Percentiles rank a stretch among this genome's conserved stretches.
phyloP scores from a whole-genome alignment of 352 stramenopile genomes.

The Pythium insidiosum region DNA sequence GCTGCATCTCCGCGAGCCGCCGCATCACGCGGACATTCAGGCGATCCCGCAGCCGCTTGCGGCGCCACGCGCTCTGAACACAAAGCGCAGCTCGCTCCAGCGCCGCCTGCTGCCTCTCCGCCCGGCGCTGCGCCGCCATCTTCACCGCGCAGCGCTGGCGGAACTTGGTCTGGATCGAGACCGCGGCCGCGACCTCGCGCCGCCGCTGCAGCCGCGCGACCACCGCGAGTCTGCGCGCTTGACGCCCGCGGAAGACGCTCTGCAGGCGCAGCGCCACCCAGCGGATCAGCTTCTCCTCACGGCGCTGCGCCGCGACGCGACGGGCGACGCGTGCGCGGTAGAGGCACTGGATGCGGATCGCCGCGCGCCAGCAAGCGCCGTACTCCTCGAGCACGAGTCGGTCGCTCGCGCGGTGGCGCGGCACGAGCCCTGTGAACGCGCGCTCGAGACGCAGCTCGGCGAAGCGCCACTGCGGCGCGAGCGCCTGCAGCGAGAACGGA shows the following conservation, averaged over 20 bases:
- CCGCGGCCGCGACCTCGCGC: slow-evolving; percentile 51
- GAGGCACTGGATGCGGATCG: slow-evolving; percentile 56
- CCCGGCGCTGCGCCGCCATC: slow-evolving; percentile 8
- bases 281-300: slow-evolving; percentile 34
- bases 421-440: slow-evolving; percentile 70
- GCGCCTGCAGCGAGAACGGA: slow-evolving; percentile 42
- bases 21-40: slow-evolving; percentile 13
- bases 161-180: slow-evolving; percentile 42
- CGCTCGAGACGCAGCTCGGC: slow-evolving; percentile 27
- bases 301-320: slow-evolving; percentile 24
- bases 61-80: slow-evolving; percentile 39
- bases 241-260: slow-evolving; percentile 50
- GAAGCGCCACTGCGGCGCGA: slow-evolving; percentile 58
- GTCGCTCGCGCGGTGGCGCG: slow-evolving; percentile 66
- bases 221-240: slow-evolving; percentile 38
- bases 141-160: slow-evolving; percentile 18
- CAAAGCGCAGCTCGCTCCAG: slow-evolving; percentile 17
- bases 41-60: slow-evolving; percentile 26
- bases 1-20: slow-evolving; percentile 5
- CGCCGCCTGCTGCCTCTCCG: slow-evolving; percentile 10
- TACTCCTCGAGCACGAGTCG: slow-evolving; percentile 85
- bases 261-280: slow-evolving; percentile 58
- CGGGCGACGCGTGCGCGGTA: slow-evolving; percentile 50
- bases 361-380: slow-evolving; percentile 56
- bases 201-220: slow-evolving; percentile 34